Conservation (phyloP, 768 basidiomycete genomes). For the Auriscalpium orientale region DNA sequence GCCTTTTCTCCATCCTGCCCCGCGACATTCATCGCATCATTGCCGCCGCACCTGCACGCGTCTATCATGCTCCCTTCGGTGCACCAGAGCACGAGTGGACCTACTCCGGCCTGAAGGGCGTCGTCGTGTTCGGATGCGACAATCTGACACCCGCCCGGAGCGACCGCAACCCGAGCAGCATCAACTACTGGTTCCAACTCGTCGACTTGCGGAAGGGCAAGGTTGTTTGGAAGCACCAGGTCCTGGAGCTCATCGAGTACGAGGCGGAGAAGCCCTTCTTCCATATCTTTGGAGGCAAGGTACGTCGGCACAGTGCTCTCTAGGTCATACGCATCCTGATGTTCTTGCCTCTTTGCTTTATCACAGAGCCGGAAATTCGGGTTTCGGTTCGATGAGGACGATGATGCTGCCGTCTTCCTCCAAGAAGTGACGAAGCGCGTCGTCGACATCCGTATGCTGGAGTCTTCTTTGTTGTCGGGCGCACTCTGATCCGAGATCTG, state of each 20-base stretch:
- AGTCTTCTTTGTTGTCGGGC: no score
- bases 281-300: constrained; percentile 81
- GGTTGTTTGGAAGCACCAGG: constrained; percentile 62
- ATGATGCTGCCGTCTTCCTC: constrained; percentile 50
- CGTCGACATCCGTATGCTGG: constrained; percentile 32
- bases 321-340: neutral
- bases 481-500: neutral
- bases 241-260: constrained; percentile 59
- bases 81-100: constrained; percentile 45
- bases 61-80: constrained; percentile 54
- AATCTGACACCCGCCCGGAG: constrained; percentile 16
- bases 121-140: constrained; percentile 42
- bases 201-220: constrained; percentile 49
- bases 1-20: constrained; percentile 20
- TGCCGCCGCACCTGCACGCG: constrained; percentile 46
- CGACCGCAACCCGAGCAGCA: constrained; percentile 15
- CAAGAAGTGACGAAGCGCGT: constrained; percentile 51
- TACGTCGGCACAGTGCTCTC: constrained; percentile 32
- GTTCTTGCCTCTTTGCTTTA: constrained; percentile 10
- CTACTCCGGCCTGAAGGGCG: constrained; percentile 53
- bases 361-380: constrained; percentile 40
- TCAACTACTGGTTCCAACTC: constrained; percentile 55
- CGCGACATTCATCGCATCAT: constrained; percentile 28
- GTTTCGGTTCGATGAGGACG: constrained; percentile 52
- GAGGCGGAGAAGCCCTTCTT: constrained; percentile 86